Conservation (phyloP, 2,329 filamentous ascomycete genomes). For the Microdochium nivale region DNA sequence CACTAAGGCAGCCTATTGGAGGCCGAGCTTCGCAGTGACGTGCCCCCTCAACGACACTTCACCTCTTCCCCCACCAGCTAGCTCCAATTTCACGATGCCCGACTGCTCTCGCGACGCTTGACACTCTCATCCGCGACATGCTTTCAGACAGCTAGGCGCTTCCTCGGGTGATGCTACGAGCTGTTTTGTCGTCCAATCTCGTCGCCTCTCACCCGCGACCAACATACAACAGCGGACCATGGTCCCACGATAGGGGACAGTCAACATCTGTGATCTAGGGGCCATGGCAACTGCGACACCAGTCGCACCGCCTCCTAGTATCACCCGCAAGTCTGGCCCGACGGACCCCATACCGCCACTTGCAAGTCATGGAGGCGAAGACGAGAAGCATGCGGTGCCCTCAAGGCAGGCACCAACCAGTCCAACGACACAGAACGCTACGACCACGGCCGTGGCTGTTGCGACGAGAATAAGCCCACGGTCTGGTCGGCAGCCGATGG, state of each 20-base stretch:
- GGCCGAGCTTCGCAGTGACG: slow-evolving; percentile 1
- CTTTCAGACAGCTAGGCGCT: not conserved
- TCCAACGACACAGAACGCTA: slow-evolving; percentile 1
- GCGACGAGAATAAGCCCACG: slow-evolving; percentile 14
- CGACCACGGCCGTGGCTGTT: slow-evolving; percentile 3
- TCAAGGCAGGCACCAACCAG: slow-evolving; percentile 5
- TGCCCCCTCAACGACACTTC: not conserved
- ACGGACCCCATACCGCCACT: not conserved
- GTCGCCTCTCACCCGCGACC: not conserved
- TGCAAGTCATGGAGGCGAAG: not conserved
- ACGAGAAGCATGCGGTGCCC: not conserved
- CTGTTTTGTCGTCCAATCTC: not conserved
- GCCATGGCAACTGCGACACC: slow-evolving; percentile 16
- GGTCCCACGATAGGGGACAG: not conserved
- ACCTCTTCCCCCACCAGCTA: not conserved
- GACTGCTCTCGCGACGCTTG: not conserved
- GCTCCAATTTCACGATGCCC: not conserved
- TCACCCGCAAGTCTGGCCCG: slow-evolving; percentile 13
- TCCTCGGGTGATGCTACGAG: not conserved
- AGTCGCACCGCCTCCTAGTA: slow-evolving; percentile 9
- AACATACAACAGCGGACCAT: not conserved
- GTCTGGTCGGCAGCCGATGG: slow-evolving; percentile 19
- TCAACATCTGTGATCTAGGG: slow-evolving; percentile 3
- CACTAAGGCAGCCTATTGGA: not conserved
- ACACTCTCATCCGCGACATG: not conserved